phyloP scores from a whole-genome alignment of 306 rosid species.

The Prunus mira region DNA sequence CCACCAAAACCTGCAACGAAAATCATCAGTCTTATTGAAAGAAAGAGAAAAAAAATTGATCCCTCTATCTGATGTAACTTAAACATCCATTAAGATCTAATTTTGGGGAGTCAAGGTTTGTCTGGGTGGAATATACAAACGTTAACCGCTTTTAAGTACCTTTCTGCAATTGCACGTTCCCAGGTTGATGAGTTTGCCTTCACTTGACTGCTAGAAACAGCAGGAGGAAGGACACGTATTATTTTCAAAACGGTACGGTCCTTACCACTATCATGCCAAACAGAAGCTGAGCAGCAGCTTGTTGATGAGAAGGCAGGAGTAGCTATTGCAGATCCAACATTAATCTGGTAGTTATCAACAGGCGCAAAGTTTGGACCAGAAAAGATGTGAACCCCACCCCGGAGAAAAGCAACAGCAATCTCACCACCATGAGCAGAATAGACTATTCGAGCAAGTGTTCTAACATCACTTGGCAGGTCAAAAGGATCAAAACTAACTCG shows the following conservation, averaged over 20 bases:
- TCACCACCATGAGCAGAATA: conserved; percentile 99
- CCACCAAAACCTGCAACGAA: conserved; percentile 92
- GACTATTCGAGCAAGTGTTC: conserved; percentile 90
- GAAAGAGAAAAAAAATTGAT: not conserved
- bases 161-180: conserved; percentile 99
- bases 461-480: conserved; percentile 98
- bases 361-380: conserved; percentile 87
- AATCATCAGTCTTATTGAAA: not conserved
- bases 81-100: not conserved
- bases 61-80: not conserved
- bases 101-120: not conserved
- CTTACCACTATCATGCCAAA: conserved; percentile 82
- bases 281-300: conserved; percentile 99
- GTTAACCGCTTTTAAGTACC: conserved; percentile 33
- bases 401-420: conserved; percentile 91
- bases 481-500: conserved; percentile 87
- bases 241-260: conserved; percentile 75
- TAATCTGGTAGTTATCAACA: conserved; percentile 92
- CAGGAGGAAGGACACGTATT: conserved; percentile 91
- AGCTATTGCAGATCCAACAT: conserved; percentile 97
- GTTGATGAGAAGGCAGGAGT: conserved; percentile 98
- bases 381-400: conserved; percentile 95
- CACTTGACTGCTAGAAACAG: conserved; percentile 70
- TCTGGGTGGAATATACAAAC: not conserved
- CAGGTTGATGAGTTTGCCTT: conserved; percentile 76